Base-by-base conservation (phyloP, 1,139 yeast genomes). In the Candida labiduridarum region DNA sequence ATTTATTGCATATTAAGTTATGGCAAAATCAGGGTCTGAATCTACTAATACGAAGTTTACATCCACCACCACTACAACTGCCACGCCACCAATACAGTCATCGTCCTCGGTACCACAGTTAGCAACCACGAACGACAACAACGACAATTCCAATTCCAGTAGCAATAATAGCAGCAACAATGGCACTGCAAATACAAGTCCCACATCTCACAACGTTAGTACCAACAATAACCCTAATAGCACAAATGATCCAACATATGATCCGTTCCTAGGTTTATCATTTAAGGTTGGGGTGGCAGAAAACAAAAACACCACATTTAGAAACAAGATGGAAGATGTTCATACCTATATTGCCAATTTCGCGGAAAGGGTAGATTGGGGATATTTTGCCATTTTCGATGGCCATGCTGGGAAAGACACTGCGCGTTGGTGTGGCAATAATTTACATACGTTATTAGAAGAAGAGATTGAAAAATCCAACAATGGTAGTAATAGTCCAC, bases 341-440 rank as follows among this genome's bases (percentile, higher is more conserved):
- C 98, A 94, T 66, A 89, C 96, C 0, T 90, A 88, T 63, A 91
- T 91, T 42, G 94, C 96, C 59, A 91, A 94, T 69, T 94, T 88
- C 72, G 95, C 94, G 29, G 96, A 90, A 59, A 69, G 88, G 49
- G 78, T 86, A 18, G 98, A 92, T 65, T 89, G 96, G 87, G 99
- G 97, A 2, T 94, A 89, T 66, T 92, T 94, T 78, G 99, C 96
- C 14, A 80, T 94, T 4, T 94, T 91, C 68, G 99, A 94, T 68
- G 99, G 99, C 12, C 99, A 94, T 69, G 99, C 98, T 2, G 99
- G 99, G 15, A 83, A 85, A 54, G 90, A 85, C 57, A 87, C 96
- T 9, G 96, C 99, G 1, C 84, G 95, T 59, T 94, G 96, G 96
- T 91, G 98, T 71, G 96, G 97, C 0, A 86, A 90, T 55, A 83